Conservation (phyloP, 495 filamentous ascomycete genomes). For the Rusavskia elegans region DNA sequence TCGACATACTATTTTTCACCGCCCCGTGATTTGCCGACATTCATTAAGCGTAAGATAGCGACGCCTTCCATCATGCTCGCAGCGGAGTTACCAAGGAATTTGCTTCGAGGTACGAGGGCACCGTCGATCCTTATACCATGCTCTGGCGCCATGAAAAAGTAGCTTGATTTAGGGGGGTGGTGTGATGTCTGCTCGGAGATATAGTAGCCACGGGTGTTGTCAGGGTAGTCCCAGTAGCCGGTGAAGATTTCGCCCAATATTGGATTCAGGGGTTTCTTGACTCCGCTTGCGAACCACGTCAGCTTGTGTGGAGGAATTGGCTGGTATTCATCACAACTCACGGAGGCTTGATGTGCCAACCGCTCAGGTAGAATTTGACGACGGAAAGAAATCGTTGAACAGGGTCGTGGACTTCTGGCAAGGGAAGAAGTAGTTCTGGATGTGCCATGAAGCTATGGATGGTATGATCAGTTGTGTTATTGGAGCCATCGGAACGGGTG, state of each 20-base stretch:
- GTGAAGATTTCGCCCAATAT: slow-evolving; percentile 92
- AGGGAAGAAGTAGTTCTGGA: slow-evolving; percentile 83
- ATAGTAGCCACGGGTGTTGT: slow-evolving; percentile 80
- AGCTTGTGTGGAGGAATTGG: slow-evolving; percentile 5
- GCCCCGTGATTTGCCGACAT: slow-evolving; percentile 47
- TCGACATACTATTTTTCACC: slow-evolving; percentile 74
- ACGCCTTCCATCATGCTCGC: slow-evolving; percentile 97
- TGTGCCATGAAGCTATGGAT: slow-evolving; percentile 89
- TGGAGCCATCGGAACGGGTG: background rate
- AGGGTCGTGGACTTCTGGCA: slow-evolving; percentile 78
- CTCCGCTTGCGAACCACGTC: slow-evolving; percentile 45
- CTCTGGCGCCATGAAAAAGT: slow-evolving; percentile 96
- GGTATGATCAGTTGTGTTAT: background rate
- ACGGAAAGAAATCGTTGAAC: slow-evolving; percentile 83
- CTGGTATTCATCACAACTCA: slow-evolving; percentile 30
- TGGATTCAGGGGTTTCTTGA: slow-evolving; percentile 97
- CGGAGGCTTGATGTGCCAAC: slow-evolving; percentile 98
- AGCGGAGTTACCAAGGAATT: slow-evolving; percentile 91
- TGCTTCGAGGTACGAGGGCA: slow-evolving; percentile 88
- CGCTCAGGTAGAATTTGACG: slow-evolving; percentile 93
- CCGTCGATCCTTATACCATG: slow-evolving; percentile 93
- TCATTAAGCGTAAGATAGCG: slow-evolving; percentile 70
- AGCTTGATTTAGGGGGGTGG: slow-evolving; percentile 95
- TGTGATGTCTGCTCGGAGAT: slow-evolving; percentile 93
- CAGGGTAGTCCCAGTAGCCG: slow-evolving; percentile 87